Conservation (phyloP, 345 rosid genomes). For the Gossypium stocksii region DNA sequence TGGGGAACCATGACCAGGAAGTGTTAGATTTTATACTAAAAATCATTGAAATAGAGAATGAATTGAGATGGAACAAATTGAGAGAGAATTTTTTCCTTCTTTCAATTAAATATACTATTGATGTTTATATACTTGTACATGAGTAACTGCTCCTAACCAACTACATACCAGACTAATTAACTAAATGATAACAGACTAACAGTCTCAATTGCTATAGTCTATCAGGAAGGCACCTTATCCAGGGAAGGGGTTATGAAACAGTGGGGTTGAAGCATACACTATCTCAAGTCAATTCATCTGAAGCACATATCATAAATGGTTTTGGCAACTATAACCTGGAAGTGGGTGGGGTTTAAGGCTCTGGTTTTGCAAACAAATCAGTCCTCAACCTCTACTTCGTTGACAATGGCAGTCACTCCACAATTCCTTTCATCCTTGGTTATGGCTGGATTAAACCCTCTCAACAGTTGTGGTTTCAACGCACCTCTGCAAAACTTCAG, state of each 20-base stretch:
- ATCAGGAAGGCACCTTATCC: conserved; percentile 70
- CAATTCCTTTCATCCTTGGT: conserved; percentile 48
- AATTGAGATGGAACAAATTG: no score
- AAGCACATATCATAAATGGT: conserved; percentile 52
- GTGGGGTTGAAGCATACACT: conserved; percentile 55
- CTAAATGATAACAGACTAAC: no score
- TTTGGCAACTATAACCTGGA: conserved; percentile 88
- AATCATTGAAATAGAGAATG: no score
- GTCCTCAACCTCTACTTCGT: conserved; percentile 74
- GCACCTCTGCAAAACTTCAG: conserved; percentile 59
- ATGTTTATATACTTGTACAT: no score
- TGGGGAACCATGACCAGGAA: conserved; percentile 93
- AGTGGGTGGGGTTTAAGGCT: conserved; percentile 60
- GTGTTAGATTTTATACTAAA: no score
- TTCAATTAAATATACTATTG: no score
- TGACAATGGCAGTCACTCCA: conserved; percentile 75
- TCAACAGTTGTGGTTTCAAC: conserved; percentile 80
- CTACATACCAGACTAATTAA: no score
- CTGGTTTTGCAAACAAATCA: conserved; percentile 65
- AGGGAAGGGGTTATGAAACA: conserved; percentile 78
- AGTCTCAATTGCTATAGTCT: no score
- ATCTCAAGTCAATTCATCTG: conserved; percentile 65
- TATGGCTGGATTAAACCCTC: conserved; percentile 88
- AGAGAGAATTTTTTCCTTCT: no score
- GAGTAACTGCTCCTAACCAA: no score